Base-by-base conservation (phyloP, 495 filamentous ascomycete species). In the Hypoxylon lienhwacheense region DNA sequence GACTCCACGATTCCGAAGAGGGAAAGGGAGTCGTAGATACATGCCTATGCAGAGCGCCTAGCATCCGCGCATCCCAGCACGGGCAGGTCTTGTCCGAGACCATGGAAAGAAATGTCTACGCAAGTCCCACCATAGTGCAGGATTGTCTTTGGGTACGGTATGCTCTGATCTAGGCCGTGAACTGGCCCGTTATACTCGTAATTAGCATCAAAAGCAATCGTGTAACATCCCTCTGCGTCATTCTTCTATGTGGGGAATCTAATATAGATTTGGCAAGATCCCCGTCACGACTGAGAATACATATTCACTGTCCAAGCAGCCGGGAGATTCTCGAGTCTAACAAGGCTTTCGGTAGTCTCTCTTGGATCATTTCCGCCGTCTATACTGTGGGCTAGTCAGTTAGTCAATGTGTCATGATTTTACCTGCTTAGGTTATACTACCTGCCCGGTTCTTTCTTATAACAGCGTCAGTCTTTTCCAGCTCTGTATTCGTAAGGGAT, bases 331-430 rank as follows among this genome's bases (percentile, higher is more conserved):
- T 39, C 25, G 15, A 41, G 22, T 29, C 49, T 34, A 32, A 12
- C 29, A 35, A 17, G 7, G n/a, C n/a, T n/a, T 11, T 31, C 22
- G 20, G 6, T 44, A 46, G 35, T 16, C 34, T 14, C 24, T 10
- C 28, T 31, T 39, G 16, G 26, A 7, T 14, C 14, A 16, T 47
- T 55, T 49, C 28, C 21, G 40, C 25, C 26, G 17, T 43, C 28
- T 22, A 34, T 26, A 29, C 47, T 12, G 28, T 35, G 22, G 41
- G 10, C 43, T 54, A 50, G 35, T 19, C 8, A n/a, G 7, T 26
- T 55, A 47, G 34, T 52, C 36, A 31, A 48, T 25, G 47, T 47
- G 43, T 34, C 56, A 55, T 61, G 42, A 61, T 43, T 52, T 61
- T 42, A 42, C 44, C 19, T 28, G 19, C 19, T 39, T 47, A n/a